Evolutionary conservation across 306 rosid genomes (phyloP).

Genomic region (Vigna mungo): DNA sequence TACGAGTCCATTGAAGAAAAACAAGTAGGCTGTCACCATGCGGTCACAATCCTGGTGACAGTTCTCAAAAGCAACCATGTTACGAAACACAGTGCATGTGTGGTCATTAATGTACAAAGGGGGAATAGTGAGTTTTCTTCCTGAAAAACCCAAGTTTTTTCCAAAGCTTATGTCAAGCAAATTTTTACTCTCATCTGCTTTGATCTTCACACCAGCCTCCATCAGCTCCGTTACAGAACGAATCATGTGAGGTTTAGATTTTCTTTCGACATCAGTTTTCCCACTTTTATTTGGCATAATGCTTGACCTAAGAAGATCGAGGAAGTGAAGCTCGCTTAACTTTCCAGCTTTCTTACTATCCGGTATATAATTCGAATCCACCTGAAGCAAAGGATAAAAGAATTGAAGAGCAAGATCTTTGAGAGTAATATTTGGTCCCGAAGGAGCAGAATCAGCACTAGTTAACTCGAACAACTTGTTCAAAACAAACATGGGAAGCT

Average conservation of each 20-base stretch:
- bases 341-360: background rate
- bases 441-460: background rate
- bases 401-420: conserved; percentile 45
- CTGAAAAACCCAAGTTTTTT: background rate
- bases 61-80: conserved; percentile 58
- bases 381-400: conserved; percentile 48
- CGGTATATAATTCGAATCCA: background rate
- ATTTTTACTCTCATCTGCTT: background rate
- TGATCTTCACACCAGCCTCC: conserved; percentile 52
- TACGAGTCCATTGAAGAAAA: conserved; percentile 58
- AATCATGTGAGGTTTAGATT: conserved; percentile 4
- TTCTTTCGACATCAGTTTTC: too few relatives aligned
- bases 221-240: conserved; percentile 46
- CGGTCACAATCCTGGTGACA: conserved; percentile 50
- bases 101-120: conserved; percentile 49
- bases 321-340: conserved; percentile 38
- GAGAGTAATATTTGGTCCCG: background rate
- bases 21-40: conserved; percentile 54
- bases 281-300: conserved; percentile 18
- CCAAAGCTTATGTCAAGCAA: conserved; percentile 46
- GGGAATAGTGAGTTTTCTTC: conserved; percentile 43
- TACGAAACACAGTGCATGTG: conserved; percentile 55
- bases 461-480: conserved; percentile 43
- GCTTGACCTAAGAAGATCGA: conserved; percentile 49
- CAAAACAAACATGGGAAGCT: conserved; percentile 54